Evolutionary conservation across 2,329 filamentous ascomycete species (phyloP).

Genomic region (Fusarium chlamydosporum): DNA sequence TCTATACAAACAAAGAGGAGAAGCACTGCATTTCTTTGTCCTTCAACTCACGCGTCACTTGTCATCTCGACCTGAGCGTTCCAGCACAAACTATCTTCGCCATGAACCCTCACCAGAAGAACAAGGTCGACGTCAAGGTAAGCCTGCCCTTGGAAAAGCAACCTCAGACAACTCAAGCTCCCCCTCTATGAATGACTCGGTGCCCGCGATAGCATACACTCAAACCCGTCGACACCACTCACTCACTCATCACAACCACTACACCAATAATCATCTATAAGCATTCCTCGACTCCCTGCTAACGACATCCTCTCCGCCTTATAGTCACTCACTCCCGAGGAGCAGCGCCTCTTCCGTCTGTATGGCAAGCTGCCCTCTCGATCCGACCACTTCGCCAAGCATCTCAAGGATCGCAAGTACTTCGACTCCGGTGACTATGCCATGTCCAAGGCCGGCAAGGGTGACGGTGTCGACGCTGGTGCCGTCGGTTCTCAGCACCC

Average conservation of each 20-base stretch:
- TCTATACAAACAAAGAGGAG: constrained; percentile 7
- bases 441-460: constrained; percentile 97
- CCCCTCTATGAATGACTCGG: constrained; percentile 36
- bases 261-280: constrained; percentile 9
- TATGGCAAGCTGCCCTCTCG: constrained; percentile 98
- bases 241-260: not conserved
- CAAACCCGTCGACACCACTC: constrained; percentile 2
- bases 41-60: constrained; percentile 8
- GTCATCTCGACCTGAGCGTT: constrained; percentile 13
- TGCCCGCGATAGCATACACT: constrained; percentile 11
- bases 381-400: constrained; percentile 96
- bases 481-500: constrained; percentile 95
- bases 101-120: constrained; percentile 98
- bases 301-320: constrained; percentile 28
- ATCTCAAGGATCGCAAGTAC: constrained; percentile 99
- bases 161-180: constrained; percentile 35
- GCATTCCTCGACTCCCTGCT: constrained; percentile 30
- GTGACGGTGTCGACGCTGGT: constrained; percentile 92
- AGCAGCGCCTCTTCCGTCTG: constrained; percentile 95
- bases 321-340: constrained; percentile 91
- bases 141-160: constrained; percentile 58
- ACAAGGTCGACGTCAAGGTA: constrained; percentile 97
- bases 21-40: constrained; percentile 15
- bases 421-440: constrained; percentile 98
- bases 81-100: constrained; percentile 45